Evolutionary conservation across 2,329 filamentous ascomycete species (phyloP).

Genomic region (Penicillium olsonii): DNA sequence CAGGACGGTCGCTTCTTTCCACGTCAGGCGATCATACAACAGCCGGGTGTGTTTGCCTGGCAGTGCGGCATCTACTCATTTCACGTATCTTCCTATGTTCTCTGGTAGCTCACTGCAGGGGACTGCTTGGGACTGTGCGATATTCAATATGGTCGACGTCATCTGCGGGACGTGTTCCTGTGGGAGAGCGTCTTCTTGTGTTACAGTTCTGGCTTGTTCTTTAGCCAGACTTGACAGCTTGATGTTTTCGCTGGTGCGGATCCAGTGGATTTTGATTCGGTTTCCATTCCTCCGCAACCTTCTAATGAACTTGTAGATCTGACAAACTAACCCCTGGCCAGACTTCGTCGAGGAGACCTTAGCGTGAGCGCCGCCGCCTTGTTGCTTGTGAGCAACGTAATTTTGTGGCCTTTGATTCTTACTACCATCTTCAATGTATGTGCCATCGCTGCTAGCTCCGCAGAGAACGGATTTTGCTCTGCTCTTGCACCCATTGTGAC

Average conservation of each 20-base stretch:
- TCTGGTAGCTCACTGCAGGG: conserved; percentile 20
- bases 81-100: conserved; percentile 24
- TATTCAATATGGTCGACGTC: conserved; percentile 29
- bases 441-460: conserved; percentile 27
- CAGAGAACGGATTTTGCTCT: conserved; percentile 5
- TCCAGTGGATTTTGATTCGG: neutral
- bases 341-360: conserved; percentile 22
- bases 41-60: conserved; percentile 29
- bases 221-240: conserved; percentile 20
- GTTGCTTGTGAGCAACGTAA: conserved; percentile 16
- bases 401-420: conserved; percentile 19
- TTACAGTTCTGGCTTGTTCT: conserved; percentile 23
- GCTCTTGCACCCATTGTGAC: conserved; percentile 19
- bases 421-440: conserved; percentile 18
- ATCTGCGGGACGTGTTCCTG: conserved; percentile 20
- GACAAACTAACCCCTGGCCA: conserved; percentile 19
- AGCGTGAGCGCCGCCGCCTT: conserved; percentile 27
- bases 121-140: conserved; percentile 21
- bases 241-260: neutral
- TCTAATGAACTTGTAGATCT: conserved; percentile 26
- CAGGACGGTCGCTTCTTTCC: conserved; percentile 12
- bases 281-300: conserved; percentile 18
- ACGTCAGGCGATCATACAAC: conserved; percentile 25
- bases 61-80: conserved; percentile 29
- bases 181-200: conserved; percentile 17